phyloP scores from a whole-genome alignment of 805 yeast species.

The Hemisphaericaspora nanyangensis region DNA sequence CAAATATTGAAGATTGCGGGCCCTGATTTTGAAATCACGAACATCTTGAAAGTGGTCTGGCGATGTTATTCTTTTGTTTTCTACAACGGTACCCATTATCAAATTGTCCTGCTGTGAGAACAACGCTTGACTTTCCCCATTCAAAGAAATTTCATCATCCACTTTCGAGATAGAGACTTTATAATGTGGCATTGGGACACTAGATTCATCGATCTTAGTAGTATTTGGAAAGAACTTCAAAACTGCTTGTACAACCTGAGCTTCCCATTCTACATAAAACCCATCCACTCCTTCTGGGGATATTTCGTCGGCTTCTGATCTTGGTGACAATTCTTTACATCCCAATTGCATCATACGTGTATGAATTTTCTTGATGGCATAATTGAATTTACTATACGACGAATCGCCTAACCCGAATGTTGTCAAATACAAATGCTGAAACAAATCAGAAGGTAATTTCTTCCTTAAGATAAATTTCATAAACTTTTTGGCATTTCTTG shows the following conservation, averaged over 20 bases:
- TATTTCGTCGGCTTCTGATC: constrained; percentile 90
- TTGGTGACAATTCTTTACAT: constrained; percentile 60
- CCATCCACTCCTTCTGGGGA: constrained; percentile 77
- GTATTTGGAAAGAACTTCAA: constrained; percentile 19
- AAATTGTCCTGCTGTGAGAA: constrained; percentile 3
- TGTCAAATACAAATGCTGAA: constrained; percentile 60
- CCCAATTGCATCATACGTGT: constrained; percentile 78
- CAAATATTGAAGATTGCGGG: constrained; percentile 33
- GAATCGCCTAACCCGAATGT: constrained; percentile 93
- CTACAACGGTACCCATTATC: constrained; percentile 41
- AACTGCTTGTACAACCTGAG: constrained; percentile 34
- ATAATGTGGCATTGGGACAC: constrained; percentile 24
- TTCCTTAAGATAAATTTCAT: constrained; percentile 72
- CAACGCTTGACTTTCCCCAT: constrained; percentile 1
- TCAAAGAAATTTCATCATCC: too few relatives aligned
- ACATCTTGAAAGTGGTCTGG: constrained; percentile 87
- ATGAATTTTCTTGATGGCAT: constrained; percentile 83
- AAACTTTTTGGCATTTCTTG: constrained; percentile 67
- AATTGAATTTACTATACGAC: constrained; percentile 82
- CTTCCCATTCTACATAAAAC: constrained; percentile 73
- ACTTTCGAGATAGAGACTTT: constrained; percentile 9
- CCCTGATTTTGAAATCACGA: constrained; percentile 50
- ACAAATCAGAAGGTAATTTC: constrained; percentile 55
- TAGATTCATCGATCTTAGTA: constrained; percentile 20
- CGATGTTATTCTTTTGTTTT: constrained; percentile 62